A percentile compares a stretch with the other conserved stretches of the same genome.
Evolutionary conservation across 345 rosid genomes (phyloP).

Genomic region (Moricandia arvensis): DNA sequence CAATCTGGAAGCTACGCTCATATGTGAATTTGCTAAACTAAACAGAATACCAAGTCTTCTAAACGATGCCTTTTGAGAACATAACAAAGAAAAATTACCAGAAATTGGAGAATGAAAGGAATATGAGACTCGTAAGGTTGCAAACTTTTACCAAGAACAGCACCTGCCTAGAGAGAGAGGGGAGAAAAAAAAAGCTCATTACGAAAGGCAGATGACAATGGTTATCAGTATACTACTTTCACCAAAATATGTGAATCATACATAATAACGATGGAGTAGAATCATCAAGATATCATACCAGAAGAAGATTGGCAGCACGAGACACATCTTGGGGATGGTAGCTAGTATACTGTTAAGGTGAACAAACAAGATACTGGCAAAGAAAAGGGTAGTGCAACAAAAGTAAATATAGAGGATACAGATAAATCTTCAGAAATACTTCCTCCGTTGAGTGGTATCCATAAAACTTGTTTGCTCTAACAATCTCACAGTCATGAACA

Average conservation of each 20-base stretch:
- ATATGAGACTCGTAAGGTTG: constrained; percentile 97
- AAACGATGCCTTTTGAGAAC: constrained; percentile 1
- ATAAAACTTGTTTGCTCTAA: constrained; percentile 80
- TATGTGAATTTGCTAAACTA: constrained; percentile 1
- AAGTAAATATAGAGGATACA: constrained; percentile 63
- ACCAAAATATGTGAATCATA: neutral
- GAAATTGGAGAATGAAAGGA: constrained; percentile 87
- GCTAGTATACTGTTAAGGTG: constrained; percentile 56
- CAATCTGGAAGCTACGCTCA: neutral
- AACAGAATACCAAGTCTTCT: constrained; percentile 1
- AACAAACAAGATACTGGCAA: constrained; percentile 8
- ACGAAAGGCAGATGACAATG: constrained; percentile 10
- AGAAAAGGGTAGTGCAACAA: constrained; percentile 6
- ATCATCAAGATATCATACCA: constrained; percentile 44
- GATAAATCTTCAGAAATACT: constrained; percentile 80
- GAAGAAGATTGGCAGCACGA: constrained; percentile 67
- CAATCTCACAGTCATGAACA: constrained; percentile 78
- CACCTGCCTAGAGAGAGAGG: constrained; percentile 59
- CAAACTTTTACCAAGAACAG: constrained; percentile 64
- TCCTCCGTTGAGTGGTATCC: constrained; percentile 85
- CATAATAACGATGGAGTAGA: neutral
- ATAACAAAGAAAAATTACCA: constrained; percentile 47
- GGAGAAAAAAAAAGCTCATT: constrained; percentile 4
- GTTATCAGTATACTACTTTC: neutral
- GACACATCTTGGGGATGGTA: constrained; percentile 75